Percentiles rank a stretch among this genome's conserved stretches.
Conservation (phyloP, 345 rosid genomes). For the Sapria himalayana region DNA sequence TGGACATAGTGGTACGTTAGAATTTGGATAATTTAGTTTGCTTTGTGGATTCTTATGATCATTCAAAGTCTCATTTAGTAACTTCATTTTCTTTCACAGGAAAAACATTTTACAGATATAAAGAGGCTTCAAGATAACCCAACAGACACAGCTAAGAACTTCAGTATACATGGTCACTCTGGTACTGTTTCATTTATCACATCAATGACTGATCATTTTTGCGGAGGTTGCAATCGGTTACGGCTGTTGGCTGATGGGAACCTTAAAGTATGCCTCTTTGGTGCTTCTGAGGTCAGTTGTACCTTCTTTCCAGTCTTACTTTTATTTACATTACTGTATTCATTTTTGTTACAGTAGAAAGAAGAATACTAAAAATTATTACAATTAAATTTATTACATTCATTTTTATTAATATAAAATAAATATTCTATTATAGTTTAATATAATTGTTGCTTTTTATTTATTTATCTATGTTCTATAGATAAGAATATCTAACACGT, state of each 20-base stretch:
- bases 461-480: no score
- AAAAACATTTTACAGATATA: constrained; percentile 23
- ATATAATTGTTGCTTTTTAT: no score
- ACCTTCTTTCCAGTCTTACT: not conserved
- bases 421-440: no score
- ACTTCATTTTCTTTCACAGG: constrained; percentile 17
- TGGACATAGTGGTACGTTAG: constrained; percentile 90
- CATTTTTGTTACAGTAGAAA: no score
- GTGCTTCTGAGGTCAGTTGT: constrained; percentile 67
- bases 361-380: no score
- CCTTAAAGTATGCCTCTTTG: constrained; percentile 97
- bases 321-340: no score
- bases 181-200: constrained; percentile 90
- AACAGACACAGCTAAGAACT: constrained; percentile 82
- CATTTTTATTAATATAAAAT: no score
- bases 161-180: constrained; percentile 51
- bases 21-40: constrained; percentile 14
- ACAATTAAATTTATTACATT: no score
- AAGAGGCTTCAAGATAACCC: constrained; percentile 62
- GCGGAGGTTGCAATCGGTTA: constrained; percentile 94
- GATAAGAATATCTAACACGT: no score
- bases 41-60: constrained; percentile 4
- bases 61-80: constrained; percentile 3
- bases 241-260: constrained; percentile 94
- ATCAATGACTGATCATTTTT: constrained; percentile 92